These are phyloP conservation scores for Sugiyamaella lignohabitans DNA, from an alignment of 805 yeast genomes.

Conservation along the genomic window DNA sequence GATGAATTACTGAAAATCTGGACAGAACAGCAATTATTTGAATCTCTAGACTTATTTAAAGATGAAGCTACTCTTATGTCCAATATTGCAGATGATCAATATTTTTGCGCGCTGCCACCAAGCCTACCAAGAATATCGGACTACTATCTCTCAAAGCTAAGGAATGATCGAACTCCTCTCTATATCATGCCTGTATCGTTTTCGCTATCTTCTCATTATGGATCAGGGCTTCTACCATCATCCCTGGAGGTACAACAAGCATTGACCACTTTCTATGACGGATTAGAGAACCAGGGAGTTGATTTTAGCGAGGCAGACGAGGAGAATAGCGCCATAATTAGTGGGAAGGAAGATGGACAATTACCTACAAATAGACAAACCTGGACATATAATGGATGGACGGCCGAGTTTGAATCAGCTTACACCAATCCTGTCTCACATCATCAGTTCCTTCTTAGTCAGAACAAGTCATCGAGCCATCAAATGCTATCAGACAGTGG, in stretches of 20 bases:
- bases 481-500: neutral
- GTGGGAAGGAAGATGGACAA: neutral
- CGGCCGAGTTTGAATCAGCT: neutral
- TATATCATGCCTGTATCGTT: neutral
- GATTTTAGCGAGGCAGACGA: too few species aligned
- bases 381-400: neutral
- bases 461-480: neutral
- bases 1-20: slow-evolving; percentile 1
- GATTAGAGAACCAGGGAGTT: too few species aligned
- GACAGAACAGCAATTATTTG: neutral
- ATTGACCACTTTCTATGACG: neutral
- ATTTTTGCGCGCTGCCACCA: too few species aligned
- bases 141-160: neutral
- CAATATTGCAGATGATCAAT: too few species aligned
- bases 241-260: neutral
- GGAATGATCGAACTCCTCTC: neutral
- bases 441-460: neutral
- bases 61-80: too few species aligned
- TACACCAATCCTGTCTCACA: neutral
- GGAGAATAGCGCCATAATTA: neutral
- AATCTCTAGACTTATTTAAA: neutral
- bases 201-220: neutral
- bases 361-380: too few species aligned
- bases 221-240: neutral
- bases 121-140: neutral